Conservation (phyloP, 495 filamentous ascomycete species). For the Penicillium malachiteum region DNA sequence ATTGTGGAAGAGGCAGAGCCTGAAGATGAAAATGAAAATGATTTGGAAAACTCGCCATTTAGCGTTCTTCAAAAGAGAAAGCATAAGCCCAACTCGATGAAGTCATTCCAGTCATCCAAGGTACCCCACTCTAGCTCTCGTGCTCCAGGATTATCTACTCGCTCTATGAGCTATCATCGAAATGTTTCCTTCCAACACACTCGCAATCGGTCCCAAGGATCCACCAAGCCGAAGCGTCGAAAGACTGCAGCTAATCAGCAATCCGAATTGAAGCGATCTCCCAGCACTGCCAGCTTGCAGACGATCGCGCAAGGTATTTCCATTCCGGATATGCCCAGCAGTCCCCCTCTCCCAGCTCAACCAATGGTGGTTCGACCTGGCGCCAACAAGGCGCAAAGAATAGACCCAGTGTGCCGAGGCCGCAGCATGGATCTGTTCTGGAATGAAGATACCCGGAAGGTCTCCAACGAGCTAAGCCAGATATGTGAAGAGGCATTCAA, state of each 20-base stretch:
- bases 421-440: constrained; percentile 44
- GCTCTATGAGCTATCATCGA: constrained; percentile 66
- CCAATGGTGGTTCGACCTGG: constrained; percentile 38
- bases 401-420: constrained; percentile 40
- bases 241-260: constrained; percentile 15
- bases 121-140: constrained; percentile 55
- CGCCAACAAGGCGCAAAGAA: constrained; percentile 23
- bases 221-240: constrained; percentile 26
- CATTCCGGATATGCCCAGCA: constrained; percentile 25
- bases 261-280: constrained; percentile 21
- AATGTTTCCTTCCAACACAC: constrained; percentile 77
- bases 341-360: constrained; percentile 41
- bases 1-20: constrained; percentile 27
- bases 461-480: constrained; percentile 64
- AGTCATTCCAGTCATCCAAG: constrained; percentile 39
- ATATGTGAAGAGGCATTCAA: constrained; percentile 85
- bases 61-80: constrained; percentile 36
- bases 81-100: constrained; percentile 36
- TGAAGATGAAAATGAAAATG: constrained; percentile 4
- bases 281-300: constrained; percentile 31
- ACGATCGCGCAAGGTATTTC: constrained; percentile 19
- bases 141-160: constrained; percentile 52
- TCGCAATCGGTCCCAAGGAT: constrained; percentile 44
- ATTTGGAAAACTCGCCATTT: constrained; percentile 25
- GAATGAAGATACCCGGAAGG: constrained; percentile 60